phyloP scores from a whole-genome alignment of 2,329 filamentous ascomycete genomes.

The Pleurostoma richardsiae region DNA sequence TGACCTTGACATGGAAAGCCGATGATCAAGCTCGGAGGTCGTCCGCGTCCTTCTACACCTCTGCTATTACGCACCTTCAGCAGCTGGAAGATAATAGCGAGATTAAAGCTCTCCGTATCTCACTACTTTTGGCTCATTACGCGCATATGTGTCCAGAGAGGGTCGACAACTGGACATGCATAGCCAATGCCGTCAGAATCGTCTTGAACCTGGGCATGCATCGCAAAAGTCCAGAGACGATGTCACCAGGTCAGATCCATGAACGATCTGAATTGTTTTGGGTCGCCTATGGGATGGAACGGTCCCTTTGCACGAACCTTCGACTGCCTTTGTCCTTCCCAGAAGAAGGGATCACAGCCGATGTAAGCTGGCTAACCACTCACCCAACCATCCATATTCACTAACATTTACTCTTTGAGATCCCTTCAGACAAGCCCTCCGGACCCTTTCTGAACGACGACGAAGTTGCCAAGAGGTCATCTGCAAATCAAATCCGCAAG shows the following conservation, averaged over 20 bases:
- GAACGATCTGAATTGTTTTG: neutral
- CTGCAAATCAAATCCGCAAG: constrained; percentile 2
- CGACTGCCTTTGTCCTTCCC: constrained; percentile 1
- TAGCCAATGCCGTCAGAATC: constrained; percentile 1
- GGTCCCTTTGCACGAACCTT: constrained; percentile 3
- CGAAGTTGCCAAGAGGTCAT: constrained; percentile 1
- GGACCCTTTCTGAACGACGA: neutral
- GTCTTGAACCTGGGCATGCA: constrained; percentile 4
- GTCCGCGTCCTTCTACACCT: constrained; percentile 2
- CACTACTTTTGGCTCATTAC: constrained; percentile 3
- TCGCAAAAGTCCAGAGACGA: neutral
- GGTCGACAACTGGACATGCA: constrained; percentile 5
- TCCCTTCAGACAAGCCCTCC: no score
- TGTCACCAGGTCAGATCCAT: neutral
- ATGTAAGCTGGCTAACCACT: no score
- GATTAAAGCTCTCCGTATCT: constrained; percentile 3
- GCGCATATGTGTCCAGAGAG: constrained; percentile 3
- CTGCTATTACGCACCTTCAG: constrained; percentile 3
- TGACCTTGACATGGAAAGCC: constrained; percentile 5
- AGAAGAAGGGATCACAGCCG: constrained; percentile 2
- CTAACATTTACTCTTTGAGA: no score
- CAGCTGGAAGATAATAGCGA: neutral
- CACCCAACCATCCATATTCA: no score
- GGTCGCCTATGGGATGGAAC: constrained; percentile 5
- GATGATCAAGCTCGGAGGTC: constrained; percentile 1